Evolutionary conservation across 2,329 filamentous ascomycete species (phyloP).

Genomic region (Ascochyta pisi): DNA sequence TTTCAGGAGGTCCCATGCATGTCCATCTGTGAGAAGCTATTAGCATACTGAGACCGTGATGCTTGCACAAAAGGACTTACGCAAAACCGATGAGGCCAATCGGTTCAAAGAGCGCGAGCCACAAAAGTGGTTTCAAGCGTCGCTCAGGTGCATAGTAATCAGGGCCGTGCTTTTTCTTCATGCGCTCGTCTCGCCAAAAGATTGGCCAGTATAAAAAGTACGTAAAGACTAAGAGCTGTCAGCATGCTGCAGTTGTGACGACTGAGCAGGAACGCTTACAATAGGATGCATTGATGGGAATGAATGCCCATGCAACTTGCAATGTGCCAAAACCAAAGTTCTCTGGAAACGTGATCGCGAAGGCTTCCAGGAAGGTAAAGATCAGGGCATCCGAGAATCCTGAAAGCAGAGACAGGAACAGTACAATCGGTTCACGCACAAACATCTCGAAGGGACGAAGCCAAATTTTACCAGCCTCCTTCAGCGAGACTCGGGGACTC

Average conservation of each 20-base stretch:
- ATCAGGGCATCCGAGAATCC: slow-evolving; percentile 79
- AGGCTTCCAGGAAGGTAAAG: slow-evolving; percentile 78
- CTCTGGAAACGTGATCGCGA: slow-evolving; percentile 69
- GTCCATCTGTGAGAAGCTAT: slow-evolving; percentile 57
- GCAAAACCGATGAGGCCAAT: slow-evolving; percentile 75
- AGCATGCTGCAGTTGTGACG: too few species aligned
- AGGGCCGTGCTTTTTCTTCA: slow-evolving; percentile 44
- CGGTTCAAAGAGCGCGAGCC: slow-evolving; percentile 63
- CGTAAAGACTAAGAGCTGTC: slow-evolving; percentile 54
- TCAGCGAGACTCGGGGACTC: slow-evolving; percentile 35
- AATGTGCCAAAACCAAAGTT: slow-evolving; percentile 66
- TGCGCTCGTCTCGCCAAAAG: slow-evolving; percentile 52
- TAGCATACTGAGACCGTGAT: background rate
- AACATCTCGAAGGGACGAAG: slow-evolving; percentile 68
- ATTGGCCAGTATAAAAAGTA: slow-evolving; percentile 65
- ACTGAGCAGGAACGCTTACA: background rate
- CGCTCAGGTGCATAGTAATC: slow-evolving; percentile 63
- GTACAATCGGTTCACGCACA: slow-evolving; percentile 74
- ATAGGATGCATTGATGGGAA: slow-evolving; percentile 66
- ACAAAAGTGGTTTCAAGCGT: slow-evolving; percentile 70
- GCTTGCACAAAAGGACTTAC: background rate
- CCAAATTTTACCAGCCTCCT: slow-evolving; percentile 57
- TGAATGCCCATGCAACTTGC: slow-evolving; percentile 62
- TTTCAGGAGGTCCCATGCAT: slow-evolving; percentile 63
- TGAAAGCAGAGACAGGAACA: slow-evolving; percentile 72